phyloP scores from a whole-genome alignment of 2,329 filamentous ascomycete species.

The Neoascochyta sp. region DNA sequence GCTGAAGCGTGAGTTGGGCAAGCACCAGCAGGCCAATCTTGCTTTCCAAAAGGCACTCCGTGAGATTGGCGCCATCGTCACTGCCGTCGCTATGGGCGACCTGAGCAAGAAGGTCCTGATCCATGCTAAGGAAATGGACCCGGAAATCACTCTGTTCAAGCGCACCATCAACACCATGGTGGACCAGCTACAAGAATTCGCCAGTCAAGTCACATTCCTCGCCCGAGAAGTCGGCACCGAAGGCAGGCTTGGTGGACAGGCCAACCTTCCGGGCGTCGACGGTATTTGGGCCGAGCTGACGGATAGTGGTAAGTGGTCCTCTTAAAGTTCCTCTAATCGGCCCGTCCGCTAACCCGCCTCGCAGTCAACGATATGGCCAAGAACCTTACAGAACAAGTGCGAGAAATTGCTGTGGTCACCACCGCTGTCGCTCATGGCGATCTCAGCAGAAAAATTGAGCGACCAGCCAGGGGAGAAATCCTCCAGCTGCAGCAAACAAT shows the following conservation, averaged over 20 bases:
- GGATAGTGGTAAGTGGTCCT: conserved; percentile 45
- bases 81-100: conserved; percentile 90
- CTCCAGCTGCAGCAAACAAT: conserved; percentile 88
- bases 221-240: conserved; percentile 95
- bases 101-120: conserved; percentile 96
- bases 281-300: conserved; percentile 98
- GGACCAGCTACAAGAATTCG: conserved; percentile 94
- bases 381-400: conserved; percentile 95
- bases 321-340: conserved; percentile 15
- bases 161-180: conserved; percentile 99
- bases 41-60: conserved; percentile 96
- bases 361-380: conserved; percentile 96
- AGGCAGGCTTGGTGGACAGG: conserved; percentile 88
- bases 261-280: conserved; percentile 87
- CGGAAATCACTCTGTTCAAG: conserved; percentile 96
- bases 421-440: conserved; percentile 93
- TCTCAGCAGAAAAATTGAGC: conserved; percentile 91
- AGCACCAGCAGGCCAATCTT: conserved; percentile 96
- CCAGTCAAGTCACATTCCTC: conserved; percentile 90
- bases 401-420: conserved; percentile 95
- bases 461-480: conserved; percentile 92
- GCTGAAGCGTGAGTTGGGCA: conserved; percentile 88
- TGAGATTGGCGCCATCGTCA: conserved; percentile 96
- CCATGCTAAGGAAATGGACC: conserved; percentile 94
- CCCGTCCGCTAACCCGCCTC: conserved; percentile 24